Evolutionary conservation across 192 early-diverging fungal genomes (phyloP), one percentile per base, ranked within the genome.

Genomic region (Coemansia erecta): DNA sequence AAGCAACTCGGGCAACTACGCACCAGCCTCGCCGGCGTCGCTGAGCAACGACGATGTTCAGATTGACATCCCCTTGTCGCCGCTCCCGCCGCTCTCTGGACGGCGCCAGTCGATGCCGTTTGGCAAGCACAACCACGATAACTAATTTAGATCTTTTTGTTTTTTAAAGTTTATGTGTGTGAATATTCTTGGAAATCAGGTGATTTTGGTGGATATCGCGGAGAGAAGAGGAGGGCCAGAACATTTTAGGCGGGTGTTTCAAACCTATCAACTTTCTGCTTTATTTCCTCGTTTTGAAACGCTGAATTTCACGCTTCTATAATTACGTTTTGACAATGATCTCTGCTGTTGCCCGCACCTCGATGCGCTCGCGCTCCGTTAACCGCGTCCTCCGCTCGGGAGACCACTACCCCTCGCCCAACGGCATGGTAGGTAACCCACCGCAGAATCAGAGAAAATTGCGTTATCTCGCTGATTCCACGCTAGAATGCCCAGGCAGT

Each of bases 341-440:
- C 37, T 70, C 71, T 61, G 63, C 66, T 26, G 63, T 67, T 48
- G 77, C 66, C 26, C 77, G 77, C 31, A 79, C 77, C 11, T 79
- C 77, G 21, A 68, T 79, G 70, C 77, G 77, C 71, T 23, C 77
- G 19, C 70, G 77, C 48, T 70, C 67, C 19, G 54, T 59, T 24
- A 51, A 63, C 19, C 70, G 61, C 40, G 40, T 79, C 17, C 40
- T 70, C 21, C 77, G 77, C 42, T 64, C 66, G 6, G 77, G 44
- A 39, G 60, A 55, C 53, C 64, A 68, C 66, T 55, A 79, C 50
- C 67, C 48, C 18, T 70, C 70, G 46, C 77, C 77, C 13, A 79
- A 73, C 55, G 77, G 77, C 58, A 66, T 73, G 70, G 77, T 79
- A 79, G 44, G 77, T 24, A 11, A 12, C 9, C 9, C n/a, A 42